Evolutionary conservation across 2,329 filamentous ascomycete genomes (phyloP).

Genomic region (Seiridium unicorne): DNA sequence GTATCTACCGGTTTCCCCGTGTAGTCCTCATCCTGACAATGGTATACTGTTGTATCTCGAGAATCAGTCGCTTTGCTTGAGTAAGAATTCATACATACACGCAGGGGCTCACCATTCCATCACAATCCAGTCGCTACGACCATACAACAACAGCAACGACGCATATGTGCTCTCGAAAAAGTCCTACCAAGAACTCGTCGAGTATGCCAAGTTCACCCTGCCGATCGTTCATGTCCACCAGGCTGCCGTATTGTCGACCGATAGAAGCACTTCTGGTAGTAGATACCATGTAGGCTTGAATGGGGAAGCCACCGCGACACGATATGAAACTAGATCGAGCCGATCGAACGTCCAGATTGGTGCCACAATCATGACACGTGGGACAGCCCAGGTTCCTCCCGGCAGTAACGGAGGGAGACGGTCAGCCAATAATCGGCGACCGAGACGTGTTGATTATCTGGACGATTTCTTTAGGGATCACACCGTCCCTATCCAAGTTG

Average conservation of each 20-base stretch:
- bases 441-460: too few relatives aligned
- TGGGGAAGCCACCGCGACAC: not conserved
- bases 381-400: too few relatives aligned
- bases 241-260: not conserved
- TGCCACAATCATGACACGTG: too few relatives aligned
- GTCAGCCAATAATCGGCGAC: too few relatives aligned
- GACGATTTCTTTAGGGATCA: too few relatives aligned
- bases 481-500: too few relatives aligned
- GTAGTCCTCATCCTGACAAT: slow-evolving; percentile 19
- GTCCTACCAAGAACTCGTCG: slow-evolving; percentile 18
- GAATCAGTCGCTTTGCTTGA: slow-evolving; percentile 8
- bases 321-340: too few relatives aligned
- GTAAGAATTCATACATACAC: slow-evolving; percentile 18
- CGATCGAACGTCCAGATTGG: too few relatives aligned
- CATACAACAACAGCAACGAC: slow-evolving; percentile 13
- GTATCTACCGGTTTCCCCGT: slow-evolving; percentile 19
- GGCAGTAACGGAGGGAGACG: too few relatives aligned
- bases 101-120: slow-evolving; percentile 12
- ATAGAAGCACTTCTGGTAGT: too few relatives aligned
- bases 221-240: not conserved
- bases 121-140: slow-evolving; percentile 5
- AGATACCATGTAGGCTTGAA: too few relatives aligned
- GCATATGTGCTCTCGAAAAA: slow-evolving; percentile 13
- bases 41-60: slow-evolving; percentile 16
- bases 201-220: slow-evolving; percentile 14